phyloP scores from a whole-genome alignment of 805 yeast species.

The Yarrowia alimentaria region DNA sequence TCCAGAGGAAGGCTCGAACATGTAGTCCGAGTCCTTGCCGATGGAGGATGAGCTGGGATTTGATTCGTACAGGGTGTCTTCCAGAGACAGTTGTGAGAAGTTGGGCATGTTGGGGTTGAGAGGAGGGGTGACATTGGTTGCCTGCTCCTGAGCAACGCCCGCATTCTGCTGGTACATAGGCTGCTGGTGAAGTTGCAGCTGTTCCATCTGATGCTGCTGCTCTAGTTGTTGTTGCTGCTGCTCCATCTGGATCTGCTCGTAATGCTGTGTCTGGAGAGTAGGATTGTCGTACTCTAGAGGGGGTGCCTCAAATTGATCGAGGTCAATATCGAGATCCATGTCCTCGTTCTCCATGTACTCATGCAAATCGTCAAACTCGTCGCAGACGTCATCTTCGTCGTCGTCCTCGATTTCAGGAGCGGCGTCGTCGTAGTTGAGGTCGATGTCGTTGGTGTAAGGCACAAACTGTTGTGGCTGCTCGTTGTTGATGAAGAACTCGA shows the following conservation, averaged over 20 bases:
- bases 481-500: conserved; percentile 23
- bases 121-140: conserved; percentile 6
- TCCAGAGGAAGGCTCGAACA: conserved; percentile 20
- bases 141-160: conserved; percentile 1
- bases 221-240: not conserved
- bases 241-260: not conserved
- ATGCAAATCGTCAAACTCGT: conserved; percentile 27
- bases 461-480: conserved; percentile 25
- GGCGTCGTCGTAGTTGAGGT: conserved; percentile 24
- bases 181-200: not conserved
- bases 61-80: conserved; percentile 17
- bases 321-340: conserved; percentile 28
- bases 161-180: conserved; percentile 1
- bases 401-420: conserved; percentile 23
- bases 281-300: conserved; percentile 26
- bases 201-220: not conserved
- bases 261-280: conserved; percentile 12
- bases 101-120: conserved; percentile 10
- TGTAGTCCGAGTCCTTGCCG: conserved; percentile 16
- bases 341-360: conserved; percentile 27
- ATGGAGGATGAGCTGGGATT: conserved; percentile 4
- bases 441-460: conserved; percentile 17
- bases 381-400: conserved; percentile 23
- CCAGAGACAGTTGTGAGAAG: conserved; percentile 10
- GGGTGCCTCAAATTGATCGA: conserved; percentile 27